These are phyloP conservation scores for Leccinum subgranulosum DNA, from an alignment of 768 basidiomycete species.

Conservation along the genomic window DNA sequence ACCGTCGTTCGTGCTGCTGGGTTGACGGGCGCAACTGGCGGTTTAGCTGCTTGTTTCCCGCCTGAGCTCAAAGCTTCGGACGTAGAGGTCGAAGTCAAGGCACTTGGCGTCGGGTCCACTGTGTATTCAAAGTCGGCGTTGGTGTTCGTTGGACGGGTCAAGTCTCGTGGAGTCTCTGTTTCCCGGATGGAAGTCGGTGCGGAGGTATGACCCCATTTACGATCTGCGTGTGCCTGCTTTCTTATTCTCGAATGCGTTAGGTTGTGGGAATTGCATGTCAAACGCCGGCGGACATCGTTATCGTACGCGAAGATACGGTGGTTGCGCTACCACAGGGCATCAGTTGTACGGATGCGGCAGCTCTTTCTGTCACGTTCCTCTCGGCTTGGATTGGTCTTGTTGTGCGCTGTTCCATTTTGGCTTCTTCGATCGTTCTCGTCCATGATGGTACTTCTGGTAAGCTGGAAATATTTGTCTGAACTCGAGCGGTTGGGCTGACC, in stretches of 20 bases:
- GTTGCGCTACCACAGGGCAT: constrained; percentile 13
- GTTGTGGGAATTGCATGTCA: constrained; percentile 20
- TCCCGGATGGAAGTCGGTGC: constrained; percentile 3
- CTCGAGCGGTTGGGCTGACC: neutral
- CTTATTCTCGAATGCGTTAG: constrained; percentile 6
- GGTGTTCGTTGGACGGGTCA: constrained; percentile 18
- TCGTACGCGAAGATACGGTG: constrained; percentile 13
- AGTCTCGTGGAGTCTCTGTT: constrained; percentile 13
- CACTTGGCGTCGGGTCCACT: constrained; percentile 7
- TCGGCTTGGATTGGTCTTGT: constrained; percentile 28
- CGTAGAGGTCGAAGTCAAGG: constrained; percentile 18
- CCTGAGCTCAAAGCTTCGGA: constrained; percentile 15
- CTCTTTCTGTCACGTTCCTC: constrained; percentile 21
- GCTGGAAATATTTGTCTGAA: neutral
- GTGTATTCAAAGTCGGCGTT: constrained; percentile 12
- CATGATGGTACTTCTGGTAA: constrained; percentile 28
- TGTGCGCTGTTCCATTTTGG: constrained; percentile 13
- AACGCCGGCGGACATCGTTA: constrained; percentile 12
- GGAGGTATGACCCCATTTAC: neutral
- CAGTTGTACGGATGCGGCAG: constrained; percentile 17
- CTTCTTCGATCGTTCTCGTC: constrained; percentile 24
- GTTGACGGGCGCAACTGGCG: constrained; percentile 7
- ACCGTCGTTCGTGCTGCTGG: constrained; percentile 13
- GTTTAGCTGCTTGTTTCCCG: constrained; percentile 20
- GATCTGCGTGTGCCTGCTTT: neutral